phyloP scores from a whole-genome alignment of 1,284 basidiomycete species.

The Sporisorium reilianum region DNA sequence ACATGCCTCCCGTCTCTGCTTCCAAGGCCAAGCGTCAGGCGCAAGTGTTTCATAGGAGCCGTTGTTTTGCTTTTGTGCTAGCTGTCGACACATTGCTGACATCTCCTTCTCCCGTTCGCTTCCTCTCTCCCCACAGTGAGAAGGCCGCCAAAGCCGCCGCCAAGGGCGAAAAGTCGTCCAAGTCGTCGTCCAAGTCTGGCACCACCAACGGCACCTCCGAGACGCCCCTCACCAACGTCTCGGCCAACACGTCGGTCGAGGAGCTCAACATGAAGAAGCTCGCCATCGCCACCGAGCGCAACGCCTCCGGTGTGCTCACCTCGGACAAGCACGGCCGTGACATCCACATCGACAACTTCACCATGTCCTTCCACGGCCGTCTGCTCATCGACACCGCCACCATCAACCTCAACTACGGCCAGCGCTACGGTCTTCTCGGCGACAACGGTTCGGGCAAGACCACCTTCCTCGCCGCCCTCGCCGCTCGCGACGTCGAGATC shows the following conservation, averaged over 20 bases:
- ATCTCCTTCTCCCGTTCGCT: not conserved
- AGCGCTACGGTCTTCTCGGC: constrained; percentile 91
- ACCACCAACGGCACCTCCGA: constrained; percentile 53
- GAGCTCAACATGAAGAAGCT: constrained; percentile 68
- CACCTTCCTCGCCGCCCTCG: constrained; percentile 70
- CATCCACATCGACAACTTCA: constrained; percentile 96
- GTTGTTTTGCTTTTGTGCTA: no score
- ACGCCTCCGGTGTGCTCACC: constrained; percentile 81
- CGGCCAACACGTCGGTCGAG: constrained; percentile 54
- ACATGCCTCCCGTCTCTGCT: constrained; percentile 66
- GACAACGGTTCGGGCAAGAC: constrained; percentile 99
- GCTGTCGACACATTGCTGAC: constrained; percentile 5
- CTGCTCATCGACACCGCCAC: constrained; percentile 90
- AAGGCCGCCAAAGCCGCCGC: constrained; percentile 68
- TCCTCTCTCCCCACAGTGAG: constrained; percentile 48
- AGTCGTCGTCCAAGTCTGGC: constrained; percentile 55
- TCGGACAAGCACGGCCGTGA: constrained; percentile 93
- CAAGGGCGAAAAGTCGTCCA: constrained; percentile 60
- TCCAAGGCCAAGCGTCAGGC: constrained; percentile 70
- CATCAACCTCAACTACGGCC: constrained; percentile 94
- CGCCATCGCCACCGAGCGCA: constrained; percentile 66
- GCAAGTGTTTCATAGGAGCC: constrained; percentile 61
- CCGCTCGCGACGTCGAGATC: constrained; percentile 82
- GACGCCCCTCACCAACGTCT: constrained; percentile 60
- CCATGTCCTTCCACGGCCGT: constrained; percentile 96